Evolutionary conservation across 192 early-diverging fungal species (phyloP).

Genomic region (Podila verticillata): DNA sequence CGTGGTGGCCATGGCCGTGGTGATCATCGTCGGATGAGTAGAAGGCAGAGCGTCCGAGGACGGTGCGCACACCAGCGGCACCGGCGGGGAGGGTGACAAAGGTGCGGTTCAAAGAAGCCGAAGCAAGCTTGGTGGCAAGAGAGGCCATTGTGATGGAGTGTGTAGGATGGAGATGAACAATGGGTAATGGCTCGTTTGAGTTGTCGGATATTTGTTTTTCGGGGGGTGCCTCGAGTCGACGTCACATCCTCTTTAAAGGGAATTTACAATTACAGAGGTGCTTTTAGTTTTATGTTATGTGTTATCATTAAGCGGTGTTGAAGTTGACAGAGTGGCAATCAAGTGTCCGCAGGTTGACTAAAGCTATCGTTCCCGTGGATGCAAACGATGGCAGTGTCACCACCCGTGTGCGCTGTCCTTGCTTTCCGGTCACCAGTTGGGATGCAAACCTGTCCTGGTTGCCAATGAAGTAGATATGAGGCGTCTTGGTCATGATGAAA

Average conservation of each 20-base stretch:
- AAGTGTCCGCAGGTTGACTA: conserved; percentile 83
- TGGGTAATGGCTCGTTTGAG: background rate
- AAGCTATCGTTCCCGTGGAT: conserved; percentile 70
- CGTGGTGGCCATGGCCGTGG: conserved; percentile 45
- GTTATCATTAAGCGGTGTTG: background rate
- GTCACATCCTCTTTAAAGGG: background rate
- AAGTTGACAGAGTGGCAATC: conserved; percentile 60
- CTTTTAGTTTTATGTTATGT: background rate
- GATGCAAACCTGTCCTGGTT: conserved; percentile 84
- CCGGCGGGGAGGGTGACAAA: conserved; percentile 58
- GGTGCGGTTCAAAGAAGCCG: conserved; percentile 63
- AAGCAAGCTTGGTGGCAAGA: conserved; percentile 57
- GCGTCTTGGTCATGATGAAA: conserved; percentile 77
- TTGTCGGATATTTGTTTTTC: background rate
- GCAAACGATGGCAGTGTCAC: conserved; percentile 84
- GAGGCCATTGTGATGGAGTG: conserved; percentile 56
- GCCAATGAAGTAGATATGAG: conserved; percentile 91
- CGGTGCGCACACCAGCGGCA: conserved; percentile 51
- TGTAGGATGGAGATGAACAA: no score
- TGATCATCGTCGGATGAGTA: conserved; percentile 52
- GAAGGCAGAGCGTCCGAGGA: conserved; percentile 52
- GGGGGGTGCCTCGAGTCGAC: background rate
- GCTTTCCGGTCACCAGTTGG: conserved; percentile 60
- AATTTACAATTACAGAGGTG: background rate
- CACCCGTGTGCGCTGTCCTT: conserved; percentile 70